Conservation (phyloP, 2,329 filamentous ascomycete species). For the Furcasterigmium furcatum region DNA sequence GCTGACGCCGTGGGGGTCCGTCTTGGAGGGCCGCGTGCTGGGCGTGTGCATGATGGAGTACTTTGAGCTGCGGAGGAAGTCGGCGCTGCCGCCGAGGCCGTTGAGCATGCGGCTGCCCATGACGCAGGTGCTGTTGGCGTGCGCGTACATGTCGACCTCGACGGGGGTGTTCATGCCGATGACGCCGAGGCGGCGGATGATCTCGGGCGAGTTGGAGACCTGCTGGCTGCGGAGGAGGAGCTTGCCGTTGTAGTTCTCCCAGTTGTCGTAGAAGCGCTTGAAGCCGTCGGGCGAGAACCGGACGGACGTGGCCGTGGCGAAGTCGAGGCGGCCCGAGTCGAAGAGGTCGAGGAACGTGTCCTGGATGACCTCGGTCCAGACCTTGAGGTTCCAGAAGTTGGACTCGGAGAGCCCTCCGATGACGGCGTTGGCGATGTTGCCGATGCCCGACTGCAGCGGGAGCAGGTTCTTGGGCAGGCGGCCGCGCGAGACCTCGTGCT, state of each 20-base stretch:
- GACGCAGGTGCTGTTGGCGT: conserved; percentile 87
- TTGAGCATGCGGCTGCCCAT: conserved; percentile 88
- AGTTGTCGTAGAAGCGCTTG: conserved; percentile 85
- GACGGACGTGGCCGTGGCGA: conserved; percentile 85
- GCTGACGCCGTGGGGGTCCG: conserved; percentile 74
- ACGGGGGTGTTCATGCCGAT: conserved; percentile 96
- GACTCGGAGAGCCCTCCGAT: conserved; percentile 78
- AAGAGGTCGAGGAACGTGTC: conserved; percentile 92
- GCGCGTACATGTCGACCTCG: conserved; percentile 91
- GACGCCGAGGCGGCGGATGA: conserved; percentile 81
- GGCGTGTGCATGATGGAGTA: conserved; percentile 95
- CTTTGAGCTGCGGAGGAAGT: conserved; percentile 76
- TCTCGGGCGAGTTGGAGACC: conserved; percentile 86
- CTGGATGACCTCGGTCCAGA: conserved; percentile 92
- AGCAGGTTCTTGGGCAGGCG: conserved; percentile 75
- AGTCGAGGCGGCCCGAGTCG: conserved; percentile 82
- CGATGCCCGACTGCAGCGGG: conserved; percentile 83
- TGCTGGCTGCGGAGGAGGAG: conserved; percentile 84
- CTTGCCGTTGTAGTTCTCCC: conserved; percentile 76
- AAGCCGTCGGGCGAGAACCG: conserved; percentile 90
- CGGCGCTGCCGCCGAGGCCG: conserved; percentile 76
- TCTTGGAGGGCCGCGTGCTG: conserved; percentile 75
- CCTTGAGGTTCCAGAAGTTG: conserved; percentile 83
- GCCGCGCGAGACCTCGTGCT: conserved; percentile 78
- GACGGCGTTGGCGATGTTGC: conserved; percentile 91